Conservation (phyloP, 1,284 basidiomycete genomes). For the Cutaneotrichosporon sp. region DNA sequence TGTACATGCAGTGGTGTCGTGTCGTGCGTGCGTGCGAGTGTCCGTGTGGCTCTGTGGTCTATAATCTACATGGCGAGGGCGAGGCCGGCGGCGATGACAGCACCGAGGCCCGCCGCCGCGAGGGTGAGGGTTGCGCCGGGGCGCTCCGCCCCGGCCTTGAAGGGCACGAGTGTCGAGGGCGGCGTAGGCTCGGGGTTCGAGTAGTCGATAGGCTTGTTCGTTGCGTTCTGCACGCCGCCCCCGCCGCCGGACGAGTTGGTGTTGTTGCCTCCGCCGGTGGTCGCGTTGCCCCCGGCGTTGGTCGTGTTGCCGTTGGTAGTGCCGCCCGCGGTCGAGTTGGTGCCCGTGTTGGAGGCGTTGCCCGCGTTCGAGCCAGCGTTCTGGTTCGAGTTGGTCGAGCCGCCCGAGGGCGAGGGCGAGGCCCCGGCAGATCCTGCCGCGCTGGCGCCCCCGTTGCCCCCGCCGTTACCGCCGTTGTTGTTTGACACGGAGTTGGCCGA, state of each 20-base stretch:
- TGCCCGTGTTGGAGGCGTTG: neutral
- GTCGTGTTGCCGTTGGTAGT: neutral
- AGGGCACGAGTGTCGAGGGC: neutral
- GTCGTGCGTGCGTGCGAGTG: neutral
- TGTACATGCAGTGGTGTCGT: neutral
- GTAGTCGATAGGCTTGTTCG: neutral
- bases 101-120: neutral
- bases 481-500: neutral
- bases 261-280: neutral
- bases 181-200: neutral
- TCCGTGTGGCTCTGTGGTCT: neutral
- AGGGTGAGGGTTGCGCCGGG: neutral
- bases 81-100: neutral
- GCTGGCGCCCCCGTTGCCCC: neutral
- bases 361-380: neutral
- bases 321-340: neutral
- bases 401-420: neutral
- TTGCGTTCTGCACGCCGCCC: neutral
- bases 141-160: neutral
- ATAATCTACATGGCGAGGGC: constrained; percentile 1
- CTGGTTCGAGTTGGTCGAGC: neutral
- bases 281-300: neutral
- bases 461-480: neutral
- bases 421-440: neutral
- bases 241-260: neutral